A percentile compares a stretch with the other conserved stretches of the same genome.
phyloP scores from a whole-genome alignment of 2,329 filamentous ascomycete species.

The Emmonsia crescens region DNA sequence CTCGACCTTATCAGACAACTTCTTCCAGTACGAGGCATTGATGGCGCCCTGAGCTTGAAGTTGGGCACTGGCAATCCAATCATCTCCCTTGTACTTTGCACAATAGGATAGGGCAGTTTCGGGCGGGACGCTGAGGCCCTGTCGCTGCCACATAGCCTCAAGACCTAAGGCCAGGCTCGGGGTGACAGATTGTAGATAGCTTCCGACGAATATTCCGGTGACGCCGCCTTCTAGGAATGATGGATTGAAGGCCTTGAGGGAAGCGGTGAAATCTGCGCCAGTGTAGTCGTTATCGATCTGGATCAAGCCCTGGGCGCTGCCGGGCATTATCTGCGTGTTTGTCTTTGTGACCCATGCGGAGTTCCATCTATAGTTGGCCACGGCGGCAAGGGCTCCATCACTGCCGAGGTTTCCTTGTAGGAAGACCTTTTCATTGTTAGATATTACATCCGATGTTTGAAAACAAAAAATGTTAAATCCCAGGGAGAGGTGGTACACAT shows the following conservation, averaged over 20 bases:
- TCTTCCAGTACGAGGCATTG: slow-evolving; percentile 88
- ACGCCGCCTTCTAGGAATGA: slow-evolving; percentile 82
- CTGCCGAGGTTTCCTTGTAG: slow-evolving; percentile 94
- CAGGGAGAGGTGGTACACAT: slow-evolving; percentile 29
- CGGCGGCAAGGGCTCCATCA: slow-evolving; percentile 72
- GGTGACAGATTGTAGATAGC: slow-evolving; percentile 89
- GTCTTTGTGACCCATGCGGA: slow-evolving; percentile 73
- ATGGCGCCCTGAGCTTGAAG: slow-evolving; percentile 79
- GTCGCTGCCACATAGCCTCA: slow-evolving; percentile 88
- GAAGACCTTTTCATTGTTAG: slow-evolving; percentile 56
- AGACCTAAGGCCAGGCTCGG: slow-evolving; percentile 76
- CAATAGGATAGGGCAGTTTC: slow-evolving; percentile 85
- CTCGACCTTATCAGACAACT: slow-evolving; percentile 87
- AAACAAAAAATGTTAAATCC: neutral
- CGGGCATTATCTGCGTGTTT: slow-evolving; percentile 72
- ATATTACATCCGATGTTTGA: slow-evolving; percentile 3
- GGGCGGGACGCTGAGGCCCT: slow-evolving; percentile 72
- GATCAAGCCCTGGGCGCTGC: slow-evolving; percentile 70
- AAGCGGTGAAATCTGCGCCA: slow-evolving; percentile 84
- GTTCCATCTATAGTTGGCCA: slow-evolving; percentile 89
- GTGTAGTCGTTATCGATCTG: slow-evolving; percentile 94
- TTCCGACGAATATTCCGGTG: slow-evolving; percentile 90
- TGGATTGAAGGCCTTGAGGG: slow-evolving; percentile 91
- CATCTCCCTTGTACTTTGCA: slow-evolving; percentile 77
- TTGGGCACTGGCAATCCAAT: slow-evolving; percentile 90